These are phyloP conservation scores for Citrus reticulata DNA, from an alignment of 345 rosid genomes.

Conservation along the genomic window DNA sequence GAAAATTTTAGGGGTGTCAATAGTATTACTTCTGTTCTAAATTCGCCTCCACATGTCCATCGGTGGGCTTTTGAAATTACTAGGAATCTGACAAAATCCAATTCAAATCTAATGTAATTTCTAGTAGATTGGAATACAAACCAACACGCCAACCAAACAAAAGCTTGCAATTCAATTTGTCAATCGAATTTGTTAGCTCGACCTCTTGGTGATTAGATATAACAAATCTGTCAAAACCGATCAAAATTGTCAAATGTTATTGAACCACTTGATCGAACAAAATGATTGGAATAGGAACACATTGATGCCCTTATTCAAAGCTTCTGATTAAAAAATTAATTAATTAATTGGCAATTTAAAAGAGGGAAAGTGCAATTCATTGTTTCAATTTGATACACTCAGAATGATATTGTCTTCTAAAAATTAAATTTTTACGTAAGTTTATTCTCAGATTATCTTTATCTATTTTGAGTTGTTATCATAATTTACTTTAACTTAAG, in stretches of 20 bases:
- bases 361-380: neutral
- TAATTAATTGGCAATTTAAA: neutral
- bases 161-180: neutral
- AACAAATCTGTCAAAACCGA: neutral
- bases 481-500: too few species aligned
- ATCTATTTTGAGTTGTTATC: too few species aligned
- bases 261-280: neutral
- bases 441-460: too few species aligned
- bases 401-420: too few species aligned
- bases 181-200: neutral
- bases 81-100: neutral
- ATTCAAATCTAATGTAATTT: neutral
- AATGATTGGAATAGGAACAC: neutral
- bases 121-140: neutral
- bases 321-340: neutral
- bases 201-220: neutral
- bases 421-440: rapidly evolving
- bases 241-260: neutral
- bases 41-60: too few species aligned
- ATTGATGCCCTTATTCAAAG: neutral
- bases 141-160: neutral
- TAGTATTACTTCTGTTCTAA: rapidly evolving
- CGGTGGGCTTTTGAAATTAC: too few species aligned
- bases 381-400: too few species aligned
- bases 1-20: too few species aligned